Base-by-base conservation (phyloP, 1,284 basidiomycete genomes). In the Cryptococcus floricola region DNA sequence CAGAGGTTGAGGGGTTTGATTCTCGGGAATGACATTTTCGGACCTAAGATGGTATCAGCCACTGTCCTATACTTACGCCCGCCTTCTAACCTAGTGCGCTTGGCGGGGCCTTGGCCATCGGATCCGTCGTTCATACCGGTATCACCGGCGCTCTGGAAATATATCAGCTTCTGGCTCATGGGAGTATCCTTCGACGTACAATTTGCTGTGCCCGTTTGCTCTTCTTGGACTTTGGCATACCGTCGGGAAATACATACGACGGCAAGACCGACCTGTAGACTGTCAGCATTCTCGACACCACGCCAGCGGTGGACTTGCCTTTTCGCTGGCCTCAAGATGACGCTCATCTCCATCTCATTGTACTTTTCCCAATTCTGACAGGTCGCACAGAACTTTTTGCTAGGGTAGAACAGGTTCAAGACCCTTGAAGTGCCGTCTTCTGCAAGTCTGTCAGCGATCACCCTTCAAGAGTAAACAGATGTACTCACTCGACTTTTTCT, bases 361-460 rank as follows among this genome's bases (percentile, higher is more conserved):
- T 88, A 98, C 75, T 89, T 89, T 69, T 98, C 95, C 94, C 96
- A 98, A 78, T 85, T 80, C 76, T 95, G 96, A 68, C 95, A 92
- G 55, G 90, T 83, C 68, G 93, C 89, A n/a, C 88, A 91, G 74
- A 98, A 99, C 69, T 97, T 91, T 41, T 87, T 89, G 5, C 92
- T 97, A 2, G 96, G 94, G 78, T 94, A 98, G 57, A 92, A 96
- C 57, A 98, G 93, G 76, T 98, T 96, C 59, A 99, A 81, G 70
- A 85, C 87, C 62, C 92, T 84, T 50, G 67, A 70, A 1, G 68
- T 76, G 61, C 65, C 74, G 57, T 65, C 69, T 55, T 65, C 75
- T 75, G 52, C 38, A 54, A 48, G 57, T 57, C 4, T 13, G 38
- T 50, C 19, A 50, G 37, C 23, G 5, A 19, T 13, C 16, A 13